A percentile compares a stretch with the other conserved stretches of the same genome.
Conservation (phyloP, 306 rosid genomes). For the Cucurbita moschata region DNA sequence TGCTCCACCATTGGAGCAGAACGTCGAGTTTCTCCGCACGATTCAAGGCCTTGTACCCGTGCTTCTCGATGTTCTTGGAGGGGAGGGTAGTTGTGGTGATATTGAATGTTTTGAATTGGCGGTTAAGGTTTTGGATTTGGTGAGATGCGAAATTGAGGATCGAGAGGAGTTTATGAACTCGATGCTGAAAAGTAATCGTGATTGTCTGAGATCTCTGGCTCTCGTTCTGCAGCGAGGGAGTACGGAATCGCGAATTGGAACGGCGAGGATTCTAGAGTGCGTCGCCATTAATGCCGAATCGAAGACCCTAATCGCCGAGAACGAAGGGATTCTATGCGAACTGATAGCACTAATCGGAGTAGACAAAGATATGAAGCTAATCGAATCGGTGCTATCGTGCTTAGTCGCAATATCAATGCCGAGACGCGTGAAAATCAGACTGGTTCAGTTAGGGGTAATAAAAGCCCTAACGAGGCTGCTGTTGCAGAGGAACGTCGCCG, state of each 20-base stretch:
- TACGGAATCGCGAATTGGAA: constrained; percentile 25
- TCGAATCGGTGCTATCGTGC: constrained; percentile 44
- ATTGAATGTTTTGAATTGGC: constrained; percentile 30
- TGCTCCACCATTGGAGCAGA: constrained; percentile 39
- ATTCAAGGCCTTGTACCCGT: constrained; percentile 25
- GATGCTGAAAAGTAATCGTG: constrained; percentile 22
- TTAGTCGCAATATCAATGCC: constrained; percentile 39
- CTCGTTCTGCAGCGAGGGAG: constrained; percentile 39
- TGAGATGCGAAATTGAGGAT: constrained; percentile 21
- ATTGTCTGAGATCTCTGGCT: constrained; percentile 37
- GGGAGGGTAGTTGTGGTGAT: background rate
- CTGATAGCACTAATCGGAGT: constrained; percentile 30
- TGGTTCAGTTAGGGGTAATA: constrained; percentile 42
- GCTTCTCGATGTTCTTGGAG: constrained; percentile 34
- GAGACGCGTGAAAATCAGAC: constrained; percentile 28
- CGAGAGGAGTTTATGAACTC: constrained; percentile 15
- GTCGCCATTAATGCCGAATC: constrained; percentile 41
- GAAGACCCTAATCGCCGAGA: constrained; percentile 42
- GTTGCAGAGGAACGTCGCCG: constrained; percentile 17
- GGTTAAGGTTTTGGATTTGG: constrained; percentile 32
- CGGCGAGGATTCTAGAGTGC: constrained; percentile 38
- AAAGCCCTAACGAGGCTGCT: constrained; percentile 28
- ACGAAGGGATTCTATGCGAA: constrained; percentile 34
- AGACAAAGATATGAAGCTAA: constrained; percentile 30
- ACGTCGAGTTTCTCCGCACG: constrained; percentile 35